phyloP scores from a whole-genome alignment of 441 rosid species.

The Bocquillonia castaneifolia region DNA sequence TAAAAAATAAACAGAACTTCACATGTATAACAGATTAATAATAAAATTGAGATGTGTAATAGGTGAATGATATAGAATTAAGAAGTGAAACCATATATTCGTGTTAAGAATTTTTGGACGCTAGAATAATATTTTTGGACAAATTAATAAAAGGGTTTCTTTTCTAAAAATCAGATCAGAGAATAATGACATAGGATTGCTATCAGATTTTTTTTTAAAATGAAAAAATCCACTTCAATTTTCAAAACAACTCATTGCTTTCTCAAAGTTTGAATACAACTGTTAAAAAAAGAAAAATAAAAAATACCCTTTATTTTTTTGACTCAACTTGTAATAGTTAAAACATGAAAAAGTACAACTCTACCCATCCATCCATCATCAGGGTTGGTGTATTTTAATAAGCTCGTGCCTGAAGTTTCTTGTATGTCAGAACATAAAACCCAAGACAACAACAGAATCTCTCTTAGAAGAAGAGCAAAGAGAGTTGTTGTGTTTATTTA shows the following conservation, averaged over 20 bases:
- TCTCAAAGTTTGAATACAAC: slow-evolving; percentile 4
- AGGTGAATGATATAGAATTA: too few species aligned
- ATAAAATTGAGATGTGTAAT: too few species aligned
- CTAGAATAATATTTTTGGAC: too few species aligned
- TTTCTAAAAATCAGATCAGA: slow-evolving; percentile 15
- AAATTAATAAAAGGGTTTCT: too few species aligned
- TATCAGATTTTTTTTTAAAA: slow-evolving; percentile 3
- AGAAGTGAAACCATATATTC: too few species aligned
- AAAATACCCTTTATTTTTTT: slow-evolving; percentile 12
- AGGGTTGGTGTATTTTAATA: slow-evolving; percentile 30
- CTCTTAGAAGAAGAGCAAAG: neutral
- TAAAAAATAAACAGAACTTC: too few species aligned
- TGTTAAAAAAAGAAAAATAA: neutral
- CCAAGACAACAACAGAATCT: slow-evolving; percentile 32
- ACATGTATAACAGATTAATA: too few species aligned
- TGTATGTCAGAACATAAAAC: slow-evolving; percentile 39
- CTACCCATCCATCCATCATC: slow-evolving; percentile 26
- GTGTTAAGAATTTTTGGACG: too few species aligned
- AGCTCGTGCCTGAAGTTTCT: slow-evolving; percentile 35
- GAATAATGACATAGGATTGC: slow-evolving; percentile 12
- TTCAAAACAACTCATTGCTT: neutral
- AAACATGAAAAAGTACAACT: slow-evolving; percentile 22
- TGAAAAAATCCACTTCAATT: neutral
- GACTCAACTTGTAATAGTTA: slow-evolving; percentile 27
- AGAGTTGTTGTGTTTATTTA: slow-evolving; percentile 20